phyloP scores from a whole-genome alignment of 2,329 filamentous ascomycete genomes.

The Lasiodiplodia sp. region DNA sequence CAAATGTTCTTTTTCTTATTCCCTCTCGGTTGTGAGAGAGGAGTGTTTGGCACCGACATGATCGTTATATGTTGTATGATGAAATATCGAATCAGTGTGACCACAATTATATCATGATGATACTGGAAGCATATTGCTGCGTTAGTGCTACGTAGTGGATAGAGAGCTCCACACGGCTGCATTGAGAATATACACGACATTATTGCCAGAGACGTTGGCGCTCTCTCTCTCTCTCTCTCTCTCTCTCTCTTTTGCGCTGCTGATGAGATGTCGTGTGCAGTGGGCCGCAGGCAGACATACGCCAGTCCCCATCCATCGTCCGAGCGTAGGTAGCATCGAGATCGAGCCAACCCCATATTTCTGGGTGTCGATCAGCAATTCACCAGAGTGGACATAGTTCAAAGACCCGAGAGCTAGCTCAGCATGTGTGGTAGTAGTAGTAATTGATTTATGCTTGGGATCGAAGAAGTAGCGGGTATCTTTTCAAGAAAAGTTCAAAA shows the following conservation, averaged over 20 bases:
- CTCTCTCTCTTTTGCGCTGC: background rate
- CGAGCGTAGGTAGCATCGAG: background rate
- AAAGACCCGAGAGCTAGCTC: background rate
- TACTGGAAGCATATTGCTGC: background rate
- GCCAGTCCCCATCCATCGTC: background rate
- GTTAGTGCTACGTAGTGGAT: background rate
- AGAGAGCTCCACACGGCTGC: background rate
- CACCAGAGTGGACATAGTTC: background rate
- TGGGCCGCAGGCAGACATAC: background rate
- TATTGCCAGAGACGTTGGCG: background rate
- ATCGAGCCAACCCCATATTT: background rate
- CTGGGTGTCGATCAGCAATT: background rate
- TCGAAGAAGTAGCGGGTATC: constrained; percentile 6
- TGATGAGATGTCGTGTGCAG: background rate
- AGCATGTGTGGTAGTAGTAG: background rate
- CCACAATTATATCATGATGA: background rate
- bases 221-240: background rate
- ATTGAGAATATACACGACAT: background rate
- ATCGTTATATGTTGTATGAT: constrained; percentile 3
- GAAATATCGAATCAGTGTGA: background rate
- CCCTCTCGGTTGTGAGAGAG: background rate
- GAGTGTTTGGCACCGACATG: background rate
- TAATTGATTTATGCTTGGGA: background rate
- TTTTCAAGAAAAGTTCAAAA: background rate
- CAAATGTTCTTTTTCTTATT: background rate